A percentile compares a stretch with the other conserved stretches of the same genome.
Conservation (phyloP, 169 alveolate species). For the Theileria luwenshuni region DNA sequence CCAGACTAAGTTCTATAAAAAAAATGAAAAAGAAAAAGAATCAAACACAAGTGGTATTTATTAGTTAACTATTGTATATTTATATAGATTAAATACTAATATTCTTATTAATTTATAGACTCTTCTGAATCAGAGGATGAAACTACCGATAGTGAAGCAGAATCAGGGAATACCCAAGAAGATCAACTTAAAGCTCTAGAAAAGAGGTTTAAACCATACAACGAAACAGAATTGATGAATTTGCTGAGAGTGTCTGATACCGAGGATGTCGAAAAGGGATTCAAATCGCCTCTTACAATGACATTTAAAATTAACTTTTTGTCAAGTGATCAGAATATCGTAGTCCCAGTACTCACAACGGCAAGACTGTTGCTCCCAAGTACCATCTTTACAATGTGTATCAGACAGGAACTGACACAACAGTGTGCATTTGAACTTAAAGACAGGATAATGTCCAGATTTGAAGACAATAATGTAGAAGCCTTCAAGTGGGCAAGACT, state of each 20-base stretch:
- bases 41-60: no score
- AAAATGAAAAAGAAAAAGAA: neutral
- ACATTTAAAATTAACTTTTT: conserved; percentile 27
- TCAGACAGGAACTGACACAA: conserved; percentile 12
- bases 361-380: conserved; percentile 25
- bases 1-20: neutral
- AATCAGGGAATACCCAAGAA: conserved; percentile 4
- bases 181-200: neutral
- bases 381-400: conserved; percentile 20
- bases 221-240: conserved; percentile 53
- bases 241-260: conserved; percentile 21
- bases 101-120: conserved; percentile 3
- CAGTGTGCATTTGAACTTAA: conserved; percentile 30
- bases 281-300: conserved; percentile 7
- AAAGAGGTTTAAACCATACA: conserved; percentile 10
- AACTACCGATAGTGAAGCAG: conserved; percentile 1
- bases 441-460: conserved; percentile 41
- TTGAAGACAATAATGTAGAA: conserved; percentile 43
- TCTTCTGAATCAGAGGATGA: conserved; percentile 8
- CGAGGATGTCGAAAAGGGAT: conserved; percentile 15
- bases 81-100: conserved; percentile 5
- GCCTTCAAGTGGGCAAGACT: conserved; percentile 57
- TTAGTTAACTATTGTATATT: neutral
- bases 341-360: conserved; percentile 11
- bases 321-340: neutral